Percentiles rank a stretch among this genome's conserved stretches.
phyloP scores from a whole-genome alignment of 805 yeast species.

The Phaffomyces thermotolerans region DNA sequence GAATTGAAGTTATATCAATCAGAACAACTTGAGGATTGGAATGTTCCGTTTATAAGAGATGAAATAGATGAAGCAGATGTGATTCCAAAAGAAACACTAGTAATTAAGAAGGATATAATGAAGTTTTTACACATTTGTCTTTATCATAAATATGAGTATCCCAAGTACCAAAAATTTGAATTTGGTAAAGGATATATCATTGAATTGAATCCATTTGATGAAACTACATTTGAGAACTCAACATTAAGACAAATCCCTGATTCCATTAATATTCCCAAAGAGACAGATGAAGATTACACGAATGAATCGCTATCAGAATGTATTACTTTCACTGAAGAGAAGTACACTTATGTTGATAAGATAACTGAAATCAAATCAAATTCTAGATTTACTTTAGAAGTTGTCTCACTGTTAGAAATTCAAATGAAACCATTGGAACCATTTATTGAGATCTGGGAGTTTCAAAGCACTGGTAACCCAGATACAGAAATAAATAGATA shows the following conservation, averaged over 20 bases:
- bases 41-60: background rate
- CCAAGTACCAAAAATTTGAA: background rate
- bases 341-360: background rate
- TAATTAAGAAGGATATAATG: constrained; percentile 10
- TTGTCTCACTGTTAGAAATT: background rate
- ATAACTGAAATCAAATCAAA: background rate
- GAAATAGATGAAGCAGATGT: background rate
- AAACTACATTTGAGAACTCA: background rate
- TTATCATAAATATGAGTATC: background rate
- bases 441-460: background rate
- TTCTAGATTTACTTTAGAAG: background rate
- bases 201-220: background rate
- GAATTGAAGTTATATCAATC: background rate
- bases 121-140: constrained; percentile 7
- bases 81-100: constrained; percentile 11
- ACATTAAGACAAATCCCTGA: background rate
- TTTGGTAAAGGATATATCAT: background rate
- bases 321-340: background rate
- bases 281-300: background rate
- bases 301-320: background rate
- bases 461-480: background rate
- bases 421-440: background rate
- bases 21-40: background rate
- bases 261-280: background rate
- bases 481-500: background rate